Conservation (phyloP, 2,329 filamentous ascomycete genomes). For the Sphaerulina populicola region DNA sequence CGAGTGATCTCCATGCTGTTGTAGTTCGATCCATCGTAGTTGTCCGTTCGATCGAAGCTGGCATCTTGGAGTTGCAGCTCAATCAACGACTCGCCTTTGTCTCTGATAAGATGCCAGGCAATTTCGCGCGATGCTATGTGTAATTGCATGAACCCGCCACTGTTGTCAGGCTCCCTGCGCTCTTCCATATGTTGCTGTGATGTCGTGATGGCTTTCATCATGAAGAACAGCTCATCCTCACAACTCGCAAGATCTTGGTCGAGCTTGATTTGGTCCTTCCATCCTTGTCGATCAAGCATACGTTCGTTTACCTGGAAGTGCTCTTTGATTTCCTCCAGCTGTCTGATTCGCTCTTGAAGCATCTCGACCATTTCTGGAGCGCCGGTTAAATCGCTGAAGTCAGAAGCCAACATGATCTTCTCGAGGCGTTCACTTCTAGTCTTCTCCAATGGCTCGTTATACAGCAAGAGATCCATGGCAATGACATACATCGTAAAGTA, state of each 20-base stretch:
- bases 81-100: conserved; percentile 68
- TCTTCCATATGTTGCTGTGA: conserved; percentile 82
- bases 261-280: conserved; percentile 81
- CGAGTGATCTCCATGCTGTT: conserved; percentile 84
- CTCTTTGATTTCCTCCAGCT: conserved; percentile 90
- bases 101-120: conserved; percentile 90
- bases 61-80: conserved; percentile 89
- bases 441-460: conserved; percentile 93
- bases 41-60: conserved; percentile 90
- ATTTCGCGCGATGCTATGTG: conserved; percentile 91
- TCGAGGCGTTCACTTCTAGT: conserved; percentile 90
- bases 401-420: conserved; percentile 97
- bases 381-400: conserved; percentile 93
- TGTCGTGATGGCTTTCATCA: conserved; percentile 99
- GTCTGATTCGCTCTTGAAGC: conserved; percentile 83
- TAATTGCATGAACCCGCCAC: conserved; percentile 77
- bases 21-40: conserved; percentile 91
- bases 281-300: conserved; percentile 77
- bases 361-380: conserved; percentile 87
- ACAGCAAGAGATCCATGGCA: conserved; percentile 87
- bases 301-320: conserved; percentile 91
- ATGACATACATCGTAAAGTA: conserved; percentile 99
- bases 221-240: conserved; percentile 96
- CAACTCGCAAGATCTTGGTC: conserved; percentile 82
- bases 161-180: conserved; percentile 52